These are phyloP conservation scores for Sclerotinia glacialis DNA, from an alignment of 2,329 filamentous ascomycete species.

Conservation along the genomic window DNA sequence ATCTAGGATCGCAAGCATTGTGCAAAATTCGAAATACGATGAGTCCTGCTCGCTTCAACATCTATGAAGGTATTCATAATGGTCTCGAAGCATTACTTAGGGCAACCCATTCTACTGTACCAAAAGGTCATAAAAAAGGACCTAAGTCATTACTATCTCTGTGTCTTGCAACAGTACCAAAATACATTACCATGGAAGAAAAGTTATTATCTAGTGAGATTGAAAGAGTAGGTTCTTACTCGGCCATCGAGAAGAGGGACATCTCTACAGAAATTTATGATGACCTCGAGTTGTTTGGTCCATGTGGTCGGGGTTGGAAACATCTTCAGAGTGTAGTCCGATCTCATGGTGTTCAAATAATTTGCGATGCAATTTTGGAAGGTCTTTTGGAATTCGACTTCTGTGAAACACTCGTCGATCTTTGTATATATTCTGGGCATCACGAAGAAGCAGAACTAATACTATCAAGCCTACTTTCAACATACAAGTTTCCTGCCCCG, in stretches of 20 bases:
- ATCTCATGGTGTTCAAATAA: constrained; percentile 47
- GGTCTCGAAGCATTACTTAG: constrained; percentile 47
- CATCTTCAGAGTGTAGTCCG: constrained; percentile 47
- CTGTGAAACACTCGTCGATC: constrained; percentile 43
- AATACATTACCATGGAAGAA: constrained; percentile 48
- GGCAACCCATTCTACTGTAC: constrained; percentile 39
- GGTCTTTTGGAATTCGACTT: constrained; percentile 46
- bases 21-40: constrained; percentile 39
- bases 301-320: constrained; percentile 45
- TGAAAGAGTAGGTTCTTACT: constrained; percentile 42
- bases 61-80: constrained; percentile 48
- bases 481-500: constrained; percentile 42
- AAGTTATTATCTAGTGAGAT: constrained; percentile 43
- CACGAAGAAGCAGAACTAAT: constrained; percentile 45
- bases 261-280: constrained; percentile 49
- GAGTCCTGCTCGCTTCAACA: constrained; percentile 38
- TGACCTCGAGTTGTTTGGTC: constrained; percentile 48
- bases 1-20: constrained; percentile 38
- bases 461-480: constrained; percentile 40
- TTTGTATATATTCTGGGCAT: constrained; percentile 43
- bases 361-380: constrained; percentile 45
- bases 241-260: constrained; percentile 38
- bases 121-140: constrained; percentile 30
- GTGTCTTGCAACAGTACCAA: constrained; percentile 50
- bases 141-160: constrained; percentile 48